phyloP scores from a whole-genome alignment of 192 early-diverging fungal species.

The Allomyces macrogynus region DNA sequence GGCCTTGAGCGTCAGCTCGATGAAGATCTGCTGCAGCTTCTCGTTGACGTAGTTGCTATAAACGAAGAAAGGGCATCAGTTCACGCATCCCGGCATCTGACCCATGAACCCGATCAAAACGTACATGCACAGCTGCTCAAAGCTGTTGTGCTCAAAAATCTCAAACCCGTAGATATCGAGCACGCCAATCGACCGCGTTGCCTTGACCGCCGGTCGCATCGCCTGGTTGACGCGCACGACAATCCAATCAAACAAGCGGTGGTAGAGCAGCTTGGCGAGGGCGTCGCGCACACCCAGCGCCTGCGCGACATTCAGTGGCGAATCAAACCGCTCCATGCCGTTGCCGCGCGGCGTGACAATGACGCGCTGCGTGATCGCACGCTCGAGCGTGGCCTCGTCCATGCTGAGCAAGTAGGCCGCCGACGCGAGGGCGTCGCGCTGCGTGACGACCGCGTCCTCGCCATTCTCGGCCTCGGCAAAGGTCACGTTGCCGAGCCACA shows the following conservation, averaged over 20 bases:
- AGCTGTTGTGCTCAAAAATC: slow-evolving; percentile 84
- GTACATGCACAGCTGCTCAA: slow-evolving; percentile 91
- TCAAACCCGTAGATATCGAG: slow-evolving; percentile 99
- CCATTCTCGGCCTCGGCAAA: slow-evolving; percentile 70
- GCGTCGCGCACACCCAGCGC: slow-evolving; percentile 79
- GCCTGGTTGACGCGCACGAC: slow-evolving; percentile 80
- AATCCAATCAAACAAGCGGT: slow-evolving; percentile 95
- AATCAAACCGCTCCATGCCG: slow-evolving; percentile 22
- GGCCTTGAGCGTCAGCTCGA: slow-evolving; percentile 90
- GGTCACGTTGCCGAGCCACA: slow-evolving; percentile 89
- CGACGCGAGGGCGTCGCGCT: background rate
- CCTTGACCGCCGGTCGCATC: slow-evolving; percentile 37
- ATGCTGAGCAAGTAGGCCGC: background rate
- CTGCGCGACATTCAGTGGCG: slow-evolving; percentile 77
- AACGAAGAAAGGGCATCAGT: background rate
- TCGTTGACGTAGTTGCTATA: slow-evolving; percentile 82
- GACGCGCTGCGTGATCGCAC: background rate
- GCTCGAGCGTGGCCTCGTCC: background rate
- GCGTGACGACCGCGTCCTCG: slow-evolving; percentile 26
- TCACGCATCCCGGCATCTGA: background rate
- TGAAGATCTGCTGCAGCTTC: slow-evolving; percentile 95
- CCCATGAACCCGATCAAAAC: background rate
- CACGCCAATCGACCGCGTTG: slow-evolving; percentile 65
- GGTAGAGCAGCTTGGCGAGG: slow-evolving; percentile 81
- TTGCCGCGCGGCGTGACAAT: background rate